Evolutionary conservation across 2,329 filamentous ascomycete species (phyloP).

Genomic region (Aspergillus phoenicis): DNA sequence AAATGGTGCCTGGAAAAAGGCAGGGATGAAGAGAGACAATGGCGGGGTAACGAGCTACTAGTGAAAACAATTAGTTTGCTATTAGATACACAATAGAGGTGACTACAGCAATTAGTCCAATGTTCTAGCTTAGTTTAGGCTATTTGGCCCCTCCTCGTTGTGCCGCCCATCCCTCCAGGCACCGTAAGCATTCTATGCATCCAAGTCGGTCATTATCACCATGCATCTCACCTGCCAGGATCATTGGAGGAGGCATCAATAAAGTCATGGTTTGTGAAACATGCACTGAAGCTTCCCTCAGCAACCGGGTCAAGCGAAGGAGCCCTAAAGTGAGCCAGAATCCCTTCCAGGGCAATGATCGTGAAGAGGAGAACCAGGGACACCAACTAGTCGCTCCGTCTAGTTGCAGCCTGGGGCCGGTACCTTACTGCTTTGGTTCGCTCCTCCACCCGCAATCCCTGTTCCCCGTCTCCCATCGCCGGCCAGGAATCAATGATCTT

Average conservation of each 20-base stretch:
- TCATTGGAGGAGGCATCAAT: background rate
- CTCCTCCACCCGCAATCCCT: background rate
- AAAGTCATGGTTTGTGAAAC: background rate
- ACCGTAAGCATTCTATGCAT: background rate
- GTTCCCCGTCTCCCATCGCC: background rate
- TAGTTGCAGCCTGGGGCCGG: slow-evolving; percentile 1
- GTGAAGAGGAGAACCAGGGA: background rate
- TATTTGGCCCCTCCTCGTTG: background rate
- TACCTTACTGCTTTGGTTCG: slow-evolving; percentile 5
- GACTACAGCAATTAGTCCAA: too few relatives aligned
- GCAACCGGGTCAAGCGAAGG: background rate
- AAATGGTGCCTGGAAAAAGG: background rate
- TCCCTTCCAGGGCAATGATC: background rate
- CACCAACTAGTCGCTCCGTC: background rate
- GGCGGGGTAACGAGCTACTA: background rate
- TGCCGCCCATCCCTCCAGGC: background rate
- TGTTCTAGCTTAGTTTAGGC: background rate
- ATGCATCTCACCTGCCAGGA: background rate
- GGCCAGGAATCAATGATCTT: background rate
- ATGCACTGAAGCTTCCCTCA: background rate
- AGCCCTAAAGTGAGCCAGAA: slow-evolving; percentile 1
- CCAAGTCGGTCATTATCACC: background rate
- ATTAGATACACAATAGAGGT: too few relatives aligned
- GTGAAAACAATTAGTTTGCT: background rate
- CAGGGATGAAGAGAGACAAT: background rate